Percentiles rank a stretch among this genome's conserved stretches.
These are phyloP conservation scores for Orbilia oligospora DNA, from an alignment of 2,329 filamentous ascomycete species.

Conservation along the genomic window DNA sequence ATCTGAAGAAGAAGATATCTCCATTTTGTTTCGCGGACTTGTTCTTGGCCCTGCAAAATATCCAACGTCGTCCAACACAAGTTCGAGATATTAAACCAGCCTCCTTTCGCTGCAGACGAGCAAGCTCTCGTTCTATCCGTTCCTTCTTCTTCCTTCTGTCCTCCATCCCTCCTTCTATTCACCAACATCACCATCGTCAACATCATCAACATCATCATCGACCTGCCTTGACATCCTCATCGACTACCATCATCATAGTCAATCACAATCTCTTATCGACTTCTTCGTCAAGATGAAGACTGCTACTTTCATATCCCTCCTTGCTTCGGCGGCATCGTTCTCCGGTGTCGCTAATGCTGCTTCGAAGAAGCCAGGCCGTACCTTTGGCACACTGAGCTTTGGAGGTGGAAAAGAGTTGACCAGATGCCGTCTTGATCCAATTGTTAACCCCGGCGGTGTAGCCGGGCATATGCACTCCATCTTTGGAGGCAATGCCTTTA, in stretches of 20 bases:
- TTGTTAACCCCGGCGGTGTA: slow-evolving; percentile 75
- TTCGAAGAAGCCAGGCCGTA: slow-evolving; percentile 46
- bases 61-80: slow-evolving; percentile 52
- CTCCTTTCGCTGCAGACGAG: slow-evolving; percentile 31
- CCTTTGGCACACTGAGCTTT: slow-evolving; percentile 52
- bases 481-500: slow-evolving; percentile 75
- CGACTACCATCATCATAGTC: background rate
- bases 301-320: slow-evolving; percentile 20
- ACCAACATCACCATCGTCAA: background rate
- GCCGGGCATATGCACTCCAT: slow-evolving; percentile 80
- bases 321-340: slow-evolving; percentile 33
- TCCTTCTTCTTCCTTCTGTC: no score
- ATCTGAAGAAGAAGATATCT: slow-evolving; percentile 29
- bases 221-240: slow-evolving; percentile 5
- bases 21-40: slow-evolving; percentile 39
- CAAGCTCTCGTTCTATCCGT: slow-evolving; percentile 46
- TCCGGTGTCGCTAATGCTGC: slow-evolving; percentile 28
- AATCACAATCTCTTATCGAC: slow-evolving; percentile 12
- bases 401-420: slow-evolving; percentile 55
- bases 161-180: background rate
- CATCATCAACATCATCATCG: slow-evolving; percentile 1
- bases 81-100: slow-evolving; percentile 21
- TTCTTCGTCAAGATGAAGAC: slow-evolving; percentile 36
- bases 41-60: slow-evolving; percentile 21
- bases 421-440: slow-evolving; percentile 77